Base-by-base conservation (phyloP, 176 grass and related monocot genomes). In the Eleusine indica region DNA sequence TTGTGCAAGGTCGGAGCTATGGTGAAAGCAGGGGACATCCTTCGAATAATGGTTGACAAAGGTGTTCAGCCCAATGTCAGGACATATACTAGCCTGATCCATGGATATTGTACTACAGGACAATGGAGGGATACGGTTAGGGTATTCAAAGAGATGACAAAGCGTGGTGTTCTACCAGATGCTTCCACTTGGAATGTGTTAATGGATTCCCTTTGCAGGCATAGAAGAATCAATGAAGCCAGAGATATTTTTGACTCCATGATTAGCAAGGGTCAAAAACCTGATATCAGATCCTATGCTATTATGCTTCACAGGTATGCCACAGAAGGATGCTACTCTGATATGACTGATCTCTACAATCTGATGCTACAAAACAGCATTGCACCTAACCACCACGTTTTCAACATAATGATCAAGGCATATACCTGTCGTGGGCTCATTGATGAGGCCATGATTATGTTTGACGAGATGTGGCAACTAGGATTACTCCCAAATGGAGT, bases 131-230 rank as follows among this genome's bases (percentile, higher is more conserved):
- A 87, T 18, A 44, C 75, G 0, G 18, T 25, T 15, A 76, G 15
- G 46, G 3, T 85, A 5, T 79, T 90, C 25, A 80, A 44, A 19
- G 37, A 76, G 1, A 93, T 93, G 88, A 47, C 80, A 10, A 43
- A 16, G 11, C 9, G 0, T 1, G 71, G 57, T 46, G 0, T 82
- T 54, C 4, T 11, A 74, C 84, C 84, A 21, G 0, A 71, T 81
- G 10, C 21, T 39, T 19, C 32, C n/a, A 85, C 28, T 1, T 85
- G 38, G 56, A 85, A 0, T 41, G 13, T 2, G 1, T 47, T 89
- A 1, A 86, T 86, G 53, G 12, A 5, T 32, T 80, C 40, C 4
- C 72, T 89, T 44, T 89, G 79, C 42, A 84, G 72, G 56, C 22
- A 89, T 43, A 39, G 61, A 19, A 39, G 71, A 84, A 66, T 39